Conservation (phyloP, 2,329 filamentous ascomycete species). For the Orbilia brochopaga region DNA sequence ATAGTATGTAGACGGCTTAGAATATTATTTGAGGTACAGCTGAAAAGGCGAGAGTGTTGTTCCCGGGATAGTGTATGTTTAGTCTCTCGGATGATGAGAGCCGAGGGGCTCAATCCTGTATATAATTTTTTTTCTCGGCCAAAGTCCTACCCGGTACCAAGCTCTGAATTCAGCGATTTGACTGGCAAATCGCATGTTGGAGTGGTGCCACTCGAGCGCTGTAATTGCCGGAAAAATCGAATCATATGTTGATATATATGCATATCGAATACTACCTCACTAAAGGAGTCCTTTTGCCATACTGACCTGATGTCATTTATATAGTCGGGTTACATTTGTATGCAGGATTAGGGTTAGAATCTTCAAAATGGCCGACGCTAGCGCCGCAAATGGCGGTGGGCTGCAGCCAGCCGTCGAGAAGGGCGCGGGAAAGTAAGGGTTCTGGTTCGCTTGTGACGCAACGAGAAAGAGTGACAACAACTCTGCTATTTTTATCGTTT, state of each 20-base stretch:
- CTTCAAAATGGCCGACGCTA: slow-evolving; percentile 16
- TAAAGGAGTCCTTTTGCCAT: slow-evolving; percentile 10
- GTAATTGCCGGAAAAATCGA: not conserved
- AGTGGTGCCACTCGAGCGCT: not conserved
- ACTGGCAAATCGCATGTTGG: not conserved
- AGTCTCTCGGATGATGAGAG: too few species aligned
- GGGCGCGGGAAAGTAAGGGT: slow-evolving; percentile 11
- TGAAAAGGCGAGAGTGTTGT: too few species aligned
- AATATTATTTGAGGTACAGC: not conserved
- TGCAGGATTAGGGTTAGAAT: slow-evolving; percentile 17
- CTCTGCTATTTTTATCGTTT: slow-evolving; percentile 41
- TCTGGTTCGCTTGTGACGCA: slow-evolving; percentile 27
- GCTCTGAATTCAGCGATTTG: too few species aligned
- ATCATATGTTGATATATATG: not conserved
- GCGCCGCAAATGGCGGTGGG: slow-evolving; percentile 1
- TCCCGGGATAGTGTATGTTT: too few species aligned
- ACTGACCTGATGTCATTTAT: slow-evolving; percentile 30
- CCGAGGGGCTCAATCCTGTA: too few species aligned
- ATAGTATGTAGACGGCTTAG: not conserved
- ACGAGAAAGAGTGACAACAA: slow-evolving; percentile 26
- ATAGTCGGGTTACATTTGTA: slow-evolving; percentile 46
- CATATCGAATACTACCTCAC: slow-evolving; percentile 23
- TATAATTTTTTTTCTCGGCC: too few species aligned
- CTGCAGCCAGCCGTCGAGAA: slow-evolving; percentile 15
- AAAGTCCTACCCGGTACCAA: too few species aligned